phyloP scores from a whole-genome alignment of 768 basidiomycete genomes.

The Termitomyces sp. region DNA sequence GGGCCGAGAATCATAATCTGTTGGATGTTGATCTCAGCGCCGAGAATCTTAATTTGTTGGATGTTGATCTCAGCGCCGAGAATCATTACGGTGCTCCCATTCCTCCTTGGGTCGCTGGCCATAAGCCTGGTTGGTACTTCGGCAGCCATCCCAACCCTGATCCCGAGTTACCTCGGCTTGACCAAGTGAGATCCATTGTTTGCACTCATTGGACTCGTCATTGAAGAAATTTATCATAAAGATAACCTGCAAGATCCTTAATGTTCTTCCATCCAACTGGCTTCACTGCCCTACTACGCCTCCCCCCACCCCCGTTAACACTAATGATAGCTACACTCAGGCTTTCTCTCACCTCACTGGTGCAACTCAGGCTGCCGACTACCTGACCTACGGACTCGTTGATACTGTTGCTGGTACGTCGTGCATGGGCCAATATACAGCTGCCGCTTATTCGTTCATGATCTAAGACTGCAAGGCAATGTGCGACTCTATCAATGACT shows the following conservation, averaged over 20 bases:
- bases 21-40: too few relatives aligned
- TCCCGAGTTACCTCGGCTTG: slow-evolving; percentile 27
- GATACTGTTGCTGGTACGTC: slow-evolving; percentile 36
- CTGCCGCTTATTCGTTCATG: background rate
- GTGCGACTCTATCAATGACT: slow-evolving; percentile 39
- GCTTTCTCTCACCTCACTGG: slow-evolving; percentile 39
- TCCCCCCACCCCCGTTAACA: slow-evolving; percentile 12
- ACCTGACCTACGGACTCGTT: slow-evolving; percentile 42
- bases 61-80: slow-evolving; percentile 24
- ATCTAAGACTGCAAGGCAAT: slow-evolving; percentile 39
- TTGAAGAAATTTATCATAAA: slow-evolving; percentile 8
- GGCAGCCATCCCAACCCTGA: slow-evolving; percentile 27
- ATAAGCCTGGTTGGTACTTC: slow-evolving; percentile 42
- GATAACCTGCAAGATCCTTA: slow-evolving; percentile 36
- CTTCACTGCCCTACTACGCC: slow-evolving; percentile 34
- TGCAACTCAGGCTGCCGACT: slow-evolving; percentile 39
- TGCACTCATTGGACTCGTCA: background rate
- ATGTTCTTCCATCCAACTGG: slow-evolving; percentile 27
- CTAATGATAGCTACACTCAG: slow-evolving; percentile 28
- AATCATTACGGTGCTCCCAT: slow-evolving; percentile 37
- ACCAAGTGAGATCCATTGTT: slow-evolving; percentile 21
- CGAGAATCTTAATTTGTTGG: too few relatives aligned
- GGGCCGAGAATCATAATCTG: too few relatives aligned
- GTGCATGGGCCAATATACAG: background rate
- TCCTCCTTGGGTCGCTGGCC: slow-evolving; percentile 30